Base-by-base conservation (phyloP, 169 alveolate genomes). In the Amoebophrya sp. region DNA sequence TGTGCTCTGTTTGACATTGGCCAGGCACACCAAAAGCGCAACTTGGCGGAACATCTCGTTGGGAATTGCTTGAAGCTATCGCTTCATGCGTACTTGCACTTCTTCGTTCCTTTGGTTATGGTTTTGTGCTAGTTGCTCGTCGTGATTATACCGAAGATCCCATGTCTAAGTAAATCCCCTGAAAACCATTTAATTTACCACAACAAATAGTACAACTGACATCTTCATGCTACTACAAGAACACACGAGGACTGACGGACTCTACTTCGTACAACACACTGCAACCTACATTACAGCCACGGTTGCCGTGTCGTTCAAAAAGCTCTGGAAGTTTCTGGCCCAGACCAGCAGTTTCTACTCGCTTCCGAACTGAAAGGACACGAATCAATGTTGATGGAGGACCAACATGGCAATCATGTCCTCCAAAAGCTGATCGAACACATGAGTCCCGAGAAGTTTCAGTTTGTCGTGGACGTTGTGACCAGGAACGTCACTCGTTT, bases 241-340 rank as follows among this genome's bases (percentile, higher is more conserved):
- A n/a, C n/a, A n/a, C n/a, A n/a, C n/a, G n/a, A n/a, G n/a, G n/a
- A n/a, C n/a, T n/a, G n/a, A n/a, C n/a, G n/a, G n/a, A n/a, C n/a
- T n/a, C n/a, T n/a, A n/a, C n/a, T n/a, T n/a, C n/a, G n/a, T n/a
- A n/a, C n/a, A n/a, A n/a, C n/a, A n/a, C n/a, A n/a, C n/a, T n/a
- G n/a, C n/a, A n/a, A n/a, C n/a, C 83, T 1, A 65, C 33, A 6
- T 10, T 1, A 65, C 83, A 65, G 83, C 83, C 83, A 96, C 93
- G 98, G 97, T 23, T 96, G 97, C 92, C 93, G 98, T 91, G 97
- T 96, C 89, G 94, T 96, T 47, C 96, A 96, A 90, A 95, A 96
- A 92, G 94, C 95, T 65, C 41, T 96, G 40, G 95, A 94, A 54
- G 96, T 95, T 6, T 93, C 95, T 0, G 91, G 94, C 0, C 55